Percentiles rank a stretch among this genome's conserved stretches.
Evolutionary conservation across 2,329 filamentous ascomycete species (phyloP).

Genomic region (Nemania sp.): DNA sequence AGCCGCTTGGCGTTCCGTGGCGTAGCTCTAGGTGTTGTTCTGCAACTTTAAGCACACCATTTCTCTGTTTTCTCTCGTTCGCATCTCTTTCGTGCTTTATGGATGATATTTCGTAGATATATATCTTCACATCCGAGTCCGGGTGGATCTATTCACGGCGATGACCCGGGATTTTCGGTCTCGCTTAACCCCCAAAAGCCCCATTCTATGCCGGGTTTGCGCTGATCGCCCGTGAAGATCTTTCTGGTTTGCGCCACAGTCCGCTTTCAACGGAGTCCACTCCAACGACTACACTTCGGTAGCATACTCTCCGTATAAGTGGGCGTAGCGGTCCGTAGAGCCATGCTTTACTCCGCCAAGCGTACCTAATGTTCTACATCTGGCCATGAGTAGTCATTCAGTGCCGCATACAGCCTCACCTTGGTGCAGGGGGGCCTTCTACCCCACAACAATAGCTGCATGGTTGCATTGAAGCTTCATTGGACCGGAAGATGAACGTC

Average conservation of each 20-base stretch:
- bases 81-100: constrained; percentile 25
- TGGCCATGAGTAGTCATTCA: background rate
- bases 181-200: constrained; percentile 28
- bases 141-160: constrained; percentile 34
- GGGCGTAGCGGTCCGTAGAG: constrained; percentile 33
- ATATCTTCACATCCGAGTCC: constrained; percentile 22
- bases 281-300: constrained; percentile 36
- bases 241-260: constrained; percentile 27
- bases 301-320: constrained; percentile 39
- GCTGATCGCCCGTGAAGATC: constrained; percentile 32
- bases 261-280: constrained; percentile 27
- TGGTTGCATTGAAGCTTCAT: constrained; percentile 26
- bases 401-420: constrained; percentile 29
- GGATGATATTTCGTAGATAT: constrained; percentile 18
- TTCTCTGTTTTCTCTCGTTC: constrained; percentile 33
- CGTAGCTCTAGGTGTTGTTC: constrained; percentile 15
- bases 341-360: constrained; percentile 27
- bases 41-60: constrained; percentile 22
- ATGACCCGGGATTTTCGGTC: constrained; percentile 29
- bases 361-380: constrained; percentile 11
- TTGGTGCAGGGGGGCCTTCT: constrained; percentile 9
- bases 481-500: constrained; percentile 33
- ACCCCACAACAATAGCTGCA: constrained; percentile 18
- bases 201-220: constrained; percentile 29
- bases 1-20: constrained; percentile 9